These are phyloP conservation scores for Rhynchosporium secalis DNA, from an alignment of 2,329 filamentous ascomycete genomes.

Conservation along the genomic window DNA sequence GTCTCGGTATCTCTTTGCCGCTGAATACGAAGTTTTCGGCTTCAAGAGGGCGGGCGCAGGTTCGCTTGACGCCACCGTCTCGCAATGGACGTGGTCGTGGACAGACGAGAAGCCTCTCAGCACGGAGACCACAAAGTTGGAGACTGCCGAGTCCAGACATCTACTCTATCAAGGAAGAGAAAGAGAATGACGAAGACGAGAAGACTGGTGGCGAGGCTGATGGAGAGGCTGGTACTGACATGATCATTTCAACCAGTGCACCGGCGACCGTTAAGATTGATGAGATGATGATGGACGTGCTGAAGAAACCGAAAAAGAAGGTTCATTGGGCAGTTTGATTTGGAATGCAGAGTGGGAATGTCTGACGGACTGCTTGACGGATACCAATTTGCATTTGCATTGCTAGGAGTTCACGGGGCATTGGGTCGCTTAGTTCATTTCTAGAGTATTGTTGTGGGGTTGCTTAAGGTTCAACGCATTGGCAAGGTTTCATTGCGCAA, in stretches of 20 bases:
- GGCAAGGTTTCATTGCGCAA: not conserved
- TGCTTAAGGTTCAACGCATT: too few species aligned
- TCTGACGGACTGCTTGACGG: not conserved
- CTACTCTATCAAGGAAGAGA: constrained; percentile 37
- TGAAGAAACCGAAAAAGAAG: constrained; percentile 37
- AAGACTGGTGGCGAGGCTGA: constrained; percentile 15
- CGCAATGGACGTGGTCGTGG: constrained; percentile 30
- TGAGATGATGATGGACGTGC: constrained; percentile 23
- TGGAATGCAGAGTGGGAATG: not conserved
- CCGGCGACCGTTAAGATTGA: constrained; percentile 24
- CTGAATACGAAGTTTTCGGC: constrained; percentile 21
- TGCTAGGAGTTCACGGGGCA: constrained; percentile 13
- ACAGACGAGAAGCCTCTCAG: constrained; percentile 33
- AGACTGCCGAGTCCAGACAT: constrained; percentile 39
- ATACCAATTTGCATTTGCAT: constrained; percentile 14
- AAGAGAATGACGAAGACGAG: constrained; percentile 30
- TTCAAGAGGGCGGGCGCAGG: constrained; percentile 33
- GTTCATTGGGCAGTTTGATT: constrained; percentile 38
- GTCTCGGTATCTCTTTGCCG: constrained; percentile 33
- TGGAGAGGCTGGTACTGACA: not conserved
- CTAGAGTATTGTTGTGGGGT: not conserved
- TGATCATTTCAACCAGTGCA: constrained; percentile 25
- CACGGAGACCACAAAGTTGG: constrained; percentile 36
- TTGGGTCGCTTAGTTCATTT: not conserved
- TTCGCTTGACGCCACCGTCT: constrained; percentile 24